Conservation (phyloP, 495 filamentous ascomycete species). For the Acidiella bohemica region DNA sequence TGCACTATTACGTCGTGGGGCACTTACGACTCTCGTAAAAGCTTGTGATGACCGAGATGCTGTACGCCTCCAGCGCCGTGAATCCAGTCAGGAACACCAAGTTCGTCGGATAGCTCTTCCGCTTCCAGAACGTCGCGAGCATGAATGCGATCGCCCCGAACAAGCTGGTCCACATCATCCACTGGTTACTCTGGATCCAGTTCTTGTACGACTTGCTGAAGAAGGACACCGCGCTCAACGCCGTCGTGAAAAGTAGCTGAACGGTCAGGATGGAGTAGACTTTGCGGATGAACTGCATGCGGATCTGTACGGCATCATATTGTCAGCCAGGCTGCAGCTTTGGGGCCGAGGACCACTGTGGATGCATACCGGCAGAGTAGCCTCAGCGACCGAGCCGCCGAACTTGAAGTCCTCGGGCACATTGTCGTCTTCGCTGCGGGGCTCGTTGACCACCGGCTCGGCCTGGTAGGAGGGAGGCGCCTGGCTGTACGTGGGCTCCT, state of each 20-base stretch:
- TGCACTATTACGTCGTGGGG: background rate
- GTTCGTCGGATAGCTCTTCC: constrained; percentile 91
- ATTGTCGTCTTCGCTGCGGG: constrained; percentile 76
- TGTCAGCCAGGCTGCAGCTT: background rate
- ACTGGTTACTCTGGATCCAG: constrained; percentile 78
- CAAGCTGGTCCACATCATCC: constrained; percentile 74
- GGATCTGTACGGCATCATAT: constrained; percentile 52
- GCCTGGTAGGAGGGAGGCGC: constrained; percentile 72
- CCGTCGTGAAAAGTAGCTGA: constrained; percentile 73
- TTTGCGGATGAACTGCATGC: constrained; percentile 96
- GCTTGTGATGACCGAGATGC: constrained; percentile 77
- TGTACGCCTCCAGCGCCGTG: constrained; percentile 86
- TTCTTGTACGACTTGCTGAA: constrained; percentile 61
- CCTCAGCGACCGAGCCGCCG: constrained; percentile 81
- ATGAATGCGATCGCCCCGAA: constrained; percentile 71
- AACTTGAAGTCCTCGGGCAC: constrained; percentile 99
- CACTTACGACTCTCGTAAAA: constrained; percentile 42
- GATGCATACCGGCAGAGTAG: constrained; percentile 71
- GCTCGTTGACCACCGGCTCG: constrained; percentile 46
- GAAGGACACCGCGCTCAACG: constrained; percentile 73
- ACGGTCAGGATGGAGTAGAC: constrained; percentile 78
- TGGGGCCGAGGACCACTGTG: constrained; percentile 26
- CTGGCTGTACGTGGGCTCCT: constrained; percentile 49
- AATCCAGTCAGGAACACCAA: constrained; percentile 84
- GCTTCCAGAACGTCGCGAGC: constrained; percentile 91